phyloP scores from a whole-genome alignment of 148 eudicot species.

The Diospyros kaki region DNA sequence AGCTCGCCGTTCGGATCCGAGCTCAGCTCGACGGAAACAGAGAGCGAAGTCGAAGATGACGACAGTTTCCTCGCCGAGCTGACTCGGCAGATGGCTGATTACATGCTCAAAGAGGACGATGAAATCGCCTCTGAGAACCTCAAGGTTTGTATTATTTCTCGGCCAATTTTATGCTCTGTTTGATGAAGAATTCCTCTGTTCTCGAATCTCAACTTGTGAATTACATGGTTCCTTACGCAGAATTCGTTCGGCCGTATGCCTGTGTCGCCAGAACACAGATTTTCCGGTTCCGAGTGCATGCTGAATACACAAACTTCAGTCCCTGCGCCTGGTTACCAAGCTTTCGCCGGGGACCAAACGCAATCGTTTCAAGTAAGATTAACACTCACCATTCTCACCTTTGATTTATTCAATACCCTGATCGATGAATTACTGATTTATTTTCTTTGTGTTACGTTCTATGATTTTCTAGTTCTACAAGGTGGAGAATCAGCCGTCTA shows the following conservation, averaged over 20 bases:
- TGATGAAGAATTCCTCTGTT: too few species aligned
- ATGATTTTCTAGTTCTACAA: constrained; percentile 18
- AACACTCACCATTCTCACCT: too few species aligned
- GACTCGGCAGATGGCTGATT: constrained; percentile 49
- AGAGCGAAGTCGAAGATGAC: constrained; percentile 32
- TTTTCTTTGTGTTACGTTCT: not conserved
- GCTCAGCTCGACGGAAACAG: constrained; percentile 25
- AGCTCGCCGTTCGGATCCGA: constrained; percentile 32
- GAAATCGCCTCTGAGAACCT: not conserved
- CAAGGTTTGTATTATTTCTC: not conserved
- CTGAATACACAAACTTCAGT: not conserved
- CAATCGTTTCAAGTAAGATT: constrained; percentile 14
- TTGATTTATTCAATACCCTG: not conserved
- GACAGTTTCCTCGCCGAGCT: constrained; percentile 39
- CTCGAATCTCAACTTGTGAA: too few species aligned
- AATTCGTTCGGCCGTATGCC: too few species aligned
- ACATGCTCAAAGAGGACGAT: constrained; percentile 41
- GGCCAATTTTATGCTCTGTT: not conserved
- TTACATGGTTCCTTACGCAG: too few species aligned
- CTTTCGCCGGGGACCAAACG: constrained; percentile 11
- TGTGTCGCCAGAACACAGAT: not conserved
- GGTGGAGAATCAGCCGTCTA: constrained; percentile 22
- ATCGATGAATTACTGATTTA: not conserved
- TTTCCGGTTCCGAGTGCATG: not conserved
- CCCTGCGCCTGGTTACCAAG: not conserved